Percentiles rank a stretch among this genome's conserved stretches.
These are phyloP conservation scores for Deuterostichococcus epilithicus DNA, from an alignment of 139 green algal species.

Conservation along the genomic window DNA sequence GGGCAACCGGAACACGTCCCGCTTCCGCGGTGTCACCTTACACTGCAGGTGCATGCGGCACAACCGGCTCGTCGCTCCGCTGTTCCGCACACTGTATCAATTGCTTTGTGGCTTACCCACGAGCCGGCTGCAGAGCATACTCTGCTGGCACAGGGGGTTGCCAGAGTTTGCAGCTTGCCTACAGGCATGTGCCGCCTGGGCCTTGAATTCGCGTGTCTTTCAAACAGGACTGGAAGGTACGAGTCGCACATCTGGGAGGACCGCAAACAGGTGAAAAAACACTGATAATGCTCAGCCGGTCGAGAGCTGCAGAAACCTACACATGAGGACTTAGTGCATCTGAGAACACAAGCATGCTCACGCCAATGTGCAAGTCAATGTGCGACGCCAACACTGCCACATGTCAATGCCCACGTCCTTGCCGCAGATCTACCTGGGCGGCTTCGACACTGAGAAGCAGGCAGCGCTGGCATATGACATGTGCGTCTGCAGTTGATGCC, in stretches of 20 bases:
- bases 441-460: slow-evolving; percentile 77
- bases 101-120: neutral
- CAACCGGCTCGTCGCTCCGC: neutral
- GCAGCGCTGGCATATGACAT: slow-evolving; percentile 81
- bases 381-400: no score
- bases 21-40: slow-evolving; percentile 80
- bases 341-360: no score
- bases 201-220: neutral
- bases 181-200: neutral
- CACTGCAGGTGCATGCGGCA: slow-evolving; percentile 63
- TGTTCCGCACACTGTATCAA: neutral
- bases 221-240: slow-evolving; percentile 42
- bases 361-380: no score
- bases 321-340: no score
- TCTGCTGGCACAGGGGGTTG: neutral
- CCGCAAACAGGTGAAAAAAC: slow-evolving; percentile 52
- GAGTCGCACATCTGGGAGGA: slow-evolving; percentile 83
- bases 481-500: neutral
- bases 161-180: neutral
- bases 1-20: slow-evolving; percentile 21
- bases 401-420: no score
- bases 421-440: slow-evolving; percentile 71
- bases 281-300: no score
- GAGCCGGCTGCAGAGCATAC: neutral
- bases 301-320: no score